Evolutionary conservation across 2,329 filamentous ascomycete genomes (phyloP).

Genomic region (Exophiala spinifera): DNA sequence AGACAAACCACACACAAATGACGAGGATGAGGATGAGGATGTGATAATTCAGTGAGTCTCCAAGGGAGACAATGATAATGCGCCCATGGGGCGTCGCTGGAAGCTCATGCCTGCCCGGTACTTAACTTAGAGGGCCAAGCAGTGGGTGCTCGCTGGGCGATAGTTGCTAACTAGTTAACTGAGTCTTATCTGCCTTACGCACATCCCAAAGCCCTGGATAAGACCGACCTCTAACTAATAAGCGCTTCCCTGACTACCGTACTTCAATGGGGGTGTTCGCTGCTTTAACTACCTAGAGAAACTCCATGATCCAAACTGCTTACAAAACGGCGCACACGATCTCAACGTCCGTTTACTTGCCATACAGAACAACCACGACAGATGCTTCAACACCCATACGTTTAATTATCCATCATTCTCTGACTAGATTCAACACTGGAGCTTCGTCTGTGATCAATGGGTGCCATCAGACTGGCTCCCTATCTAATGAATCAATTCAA

Average conservation of each 20-base stretch:
- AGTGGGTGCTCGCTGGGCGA: background rate
- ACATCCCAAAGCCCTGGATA: no score
- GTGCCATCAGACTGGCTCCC: background rate
- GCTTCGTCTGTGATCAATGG: background rate
- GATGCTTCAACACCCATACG: background rate
- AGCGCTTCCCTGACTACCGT: no score
- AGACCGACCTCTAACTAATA: no score
- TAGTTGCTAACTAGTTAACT: background rate
- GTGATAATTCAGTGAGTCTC: background rate
- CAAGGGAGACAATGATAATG: slow-evolving; percentile 1
- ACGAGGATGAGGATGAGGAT: slow-evolving; percentile 1
- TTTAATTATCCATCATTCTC: background rate
- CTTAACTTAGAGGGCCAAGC: background rate
- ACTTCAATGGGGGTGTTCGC: no score
- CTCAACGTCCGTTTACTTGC: background rate
- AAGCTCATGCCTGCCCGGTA: no score
- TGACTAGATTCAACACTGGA: background rate
- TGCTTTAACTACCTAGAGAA: no score
- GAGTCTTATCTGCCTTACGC: no score
- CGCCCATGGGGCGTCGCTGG: no score
- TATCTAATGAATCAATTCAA: slow-evolving; percentile 3
- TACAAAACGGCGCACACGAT: background rate
- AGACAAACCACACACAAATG: background rate
- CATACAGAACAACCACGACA: background rate
- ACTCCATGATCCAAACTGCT: no score